These are phyloP conservation scores for Arthrobotrys megalospora DNA, from an alignment of 2,329 filamentous ascomycete species.

Conservation along the genomic window DNA sequence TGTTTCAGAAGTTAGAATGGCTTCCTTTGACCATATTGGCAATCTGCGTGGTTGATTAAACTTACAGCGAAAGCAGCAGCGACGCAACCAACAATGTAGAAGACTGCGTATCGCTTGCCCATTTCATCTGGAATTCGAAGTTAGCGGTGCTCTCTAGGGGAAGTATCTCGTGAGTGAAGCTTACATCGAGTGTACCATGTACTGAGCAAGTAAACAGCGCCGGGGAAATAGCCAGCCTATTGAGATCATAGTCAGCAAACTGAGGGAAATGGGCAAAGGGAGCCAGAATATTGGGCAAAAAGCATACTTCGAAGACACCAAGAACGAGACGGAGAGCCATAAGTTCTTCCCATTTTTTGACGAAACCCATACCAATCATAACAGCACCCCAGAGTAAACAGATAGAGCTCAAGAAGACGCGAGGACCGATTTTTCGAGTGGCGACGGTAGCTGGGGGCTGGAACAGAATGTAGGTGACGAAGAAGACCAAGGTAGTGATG, in stretches of 20 bases:
- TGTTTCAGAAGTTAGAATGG: constrained; percentile 77
- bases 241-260: constrained; percentile 17
- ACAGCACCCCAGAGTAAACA: constrained; percentile 74
- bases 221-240: constrained; percentile 77
- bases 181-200: constrained; percentile 80
- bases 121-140: constrained; percentile 56
- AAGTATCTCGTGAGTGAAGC: constrained; percentile 56
- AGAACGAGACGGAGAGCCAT: constrained; percentile 74
- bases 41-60: constrained; percentile 62
- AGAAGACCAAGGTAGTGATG: constrained; percentile 59
- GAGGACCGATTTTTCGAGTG: constrained; percentile 77
- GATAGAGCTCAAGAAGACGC: constrained; percentile 73
- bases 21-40: constrained; percentile 71
- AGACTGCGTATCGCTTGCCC: constrained; percentile 67
- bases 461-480: constrained; percentile 74
- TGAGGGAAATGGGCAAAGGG: too few relatives aligned
- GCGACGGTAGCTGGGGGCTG: constrained; percentile 80
- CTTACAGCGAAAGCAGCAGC: constrained; percentile 71
- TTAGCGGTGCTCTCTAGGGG: not conserved
- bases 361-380: constrained; percentile 78
- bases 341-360: constrained; percentile 71
- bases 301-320: constrained; percentile 73
- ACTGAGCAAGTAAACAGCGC: constrained; percentile 79
- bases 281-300: not conserved
- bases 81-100: constrained; percentile 71